Base-by-base conservation (phyloP, 352 stramenopile species). In the Pythium sp. region DNA sequence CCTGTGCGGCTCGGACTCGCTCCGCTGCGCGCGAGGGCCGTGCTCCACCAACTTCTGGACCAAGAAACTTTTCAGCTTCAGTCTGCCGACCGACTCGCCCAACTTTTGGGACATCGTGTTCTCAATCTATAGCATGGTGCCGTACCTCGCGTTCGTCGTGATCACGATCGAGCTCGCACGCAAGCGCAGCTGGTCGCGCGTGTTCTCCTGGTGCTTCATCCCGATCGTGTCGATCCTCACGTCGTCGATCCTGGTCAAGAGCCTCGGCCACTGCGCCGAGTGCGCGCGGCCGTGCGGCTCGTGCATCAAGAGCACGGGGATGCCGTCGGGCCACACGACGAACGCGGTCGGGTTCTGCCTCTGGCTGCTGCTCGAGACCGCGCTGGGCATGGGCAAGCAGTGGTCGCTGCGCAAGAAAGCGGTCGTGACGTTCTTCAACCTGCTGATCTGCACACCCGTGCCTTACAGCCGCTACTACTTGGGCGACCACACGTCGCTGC, bases 391-490 rank as follows among this genome's bases (percentile, higher is more conserved):
- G 7, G 77, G 78, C 5, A 73, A 70, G n/a, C 20, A 57, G 38
- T 79, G 71, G 71, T 62, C 66, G 12, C 24, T 38, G 8, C 22
- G 30, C 20, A 70, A 60, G n/a, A 75, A 81, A 51, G 49, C 41
- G 3, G 20, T 49, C 28, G 24, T 61, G 14, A 70, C 66, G 28
- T 28, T 65, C 20, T 62, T 60, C 0, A 57, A 58, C 26, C 12
- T 77, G 15, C 56, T 79, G 30, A 53, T 89, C 38, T 81, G 86
- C 26, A 71, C 77, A 11, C 77, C 78, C 0, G 78, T 89, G 9
- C 81, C 81, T 1, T 89, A 84, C 73, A 86, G 78, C 58, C 81
- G 81, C 68, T 58, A 86, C 58, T 86, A 89, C 66, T 54, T 89
- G 51, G 81, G 81, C 41, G 81, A 89, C 69, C 81, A 89, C 75